Evolutionary conservation across 768 basidiomycete species (phyloP).

Genomic region (Macrolepiota fuliginosa): DNA sequence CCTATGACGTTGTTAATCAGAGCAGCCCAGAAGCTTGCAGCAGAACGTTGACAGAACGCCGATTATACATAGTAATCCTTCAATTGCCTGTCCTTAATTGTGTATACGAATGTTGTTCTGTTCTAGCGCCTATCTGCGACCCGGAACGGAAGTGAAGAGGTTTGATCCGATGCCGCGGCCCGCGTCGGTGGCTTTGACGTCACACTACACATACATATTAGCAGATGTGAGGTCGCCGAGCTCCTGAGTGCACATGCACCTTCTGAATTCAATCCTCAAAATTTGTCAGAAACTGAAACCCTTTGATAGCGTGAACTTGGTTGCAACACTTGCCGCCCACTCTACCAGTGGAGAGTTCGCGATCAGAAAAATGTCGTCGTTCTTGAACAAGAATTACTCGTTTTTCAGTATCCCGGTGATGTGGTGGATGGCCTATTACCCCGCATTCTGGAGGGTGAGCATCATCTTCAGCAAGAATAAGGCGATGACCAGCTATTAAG

Average conservation of each 20-base stretch:
- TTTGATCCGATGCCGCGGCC: no score
- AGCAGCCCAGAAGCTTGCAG: conserved; percentile 12
- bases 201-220: no score
- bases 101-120: background rate
- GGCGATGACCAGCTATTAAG: background rate
- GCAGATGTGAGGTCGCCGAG: no score
- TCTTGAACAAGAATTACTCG: background rate
- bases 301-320: no score
- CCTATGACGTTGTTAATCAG: conserved; percentile 22
- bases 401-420: background rate
- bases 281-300: no score
- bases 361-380: background rate
- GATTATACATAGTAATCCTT: background rate
- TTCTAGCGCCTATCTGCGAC: background rate
- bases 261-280: background rate
- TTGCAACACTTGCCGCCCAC: no score
- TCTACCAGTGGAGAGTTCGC: background rate
- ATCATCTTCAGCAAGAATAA: background rate
- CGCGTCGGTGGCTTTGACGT: no score
- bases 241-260: background rate
- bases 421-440: background rate
- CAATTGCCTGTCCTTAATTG: no score
- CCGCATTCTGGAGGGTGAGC: background rate
- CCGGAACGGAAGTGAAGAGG: background rate
- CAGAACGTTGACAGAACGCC: background rate